A percentile compares a stretch with the other conserved stretches of the same genome.
phyloP scores from a whole-genome alignment of 768 basidiomycete genomes.

The Lactarius tabidus region DNA sequence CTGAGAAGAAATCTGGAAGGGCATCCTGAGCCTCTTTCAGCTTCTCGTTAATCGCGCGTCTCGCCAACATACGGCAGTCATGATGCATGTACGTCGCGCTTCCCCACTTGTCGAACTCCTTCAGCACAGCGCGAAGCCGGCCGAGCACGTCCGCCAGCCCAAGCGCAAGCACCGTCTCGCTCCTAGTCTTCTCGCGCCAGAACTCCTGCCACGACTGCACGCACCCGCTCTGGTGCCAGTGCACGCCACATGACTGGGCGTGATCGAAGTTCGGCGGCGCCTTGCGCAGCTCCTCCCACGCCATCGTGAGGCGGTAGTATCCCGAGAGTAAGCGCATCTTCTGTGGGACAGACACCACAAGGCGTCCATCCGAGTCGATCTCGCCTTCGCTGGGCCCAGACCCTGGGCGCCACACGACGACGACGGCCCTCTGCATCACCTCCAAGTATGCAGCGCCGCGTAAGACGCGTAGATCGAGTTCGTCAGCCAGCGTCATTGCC shows the following conservation, averaged over 20 bases:
- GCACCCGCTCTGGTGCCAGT: conserved; percentile 71
- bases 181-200: conserved; percentile 71
- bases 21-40: conserved; percentile 55
- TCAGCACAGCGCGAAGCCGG: conserved; percentile 54
- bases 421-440: conserved; percentile 61
- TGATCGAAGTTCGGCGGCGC: conserved; percentile 63
- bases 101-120: conserved; percentile 68
- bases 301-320: conserved; percentile 60
- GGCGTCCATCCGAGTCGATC: conserved; percentile 41
- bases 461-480: conserved; percentile 55
- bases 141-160: conserved; percentile 67
- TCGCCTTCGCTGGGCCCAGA: conserved; percentile 24
- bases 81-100: conserved; percentile 76
- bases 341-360: conserved; percentile 54
- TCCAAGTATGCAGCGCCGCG: conserved; percentile 67
- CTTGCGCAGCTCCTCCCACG: conserved; percentile 61
- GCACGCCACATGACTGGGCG: conserved; percentile 55
- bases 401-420: conserved; percentile 31
- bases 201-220: conserved; percentile 72
- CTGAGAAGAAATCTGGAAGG: conserved; percentile 59
- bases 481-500: conserved; percentile 70
- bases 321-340: conserved; percentile 64
- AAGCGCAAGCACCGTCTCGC: conserved; percentile 54
- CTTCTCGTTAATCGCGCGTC: conserved; percentile 50
- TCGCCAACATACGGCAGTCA: conserved; percentile 60